Percentiles rank a stretch among this genome's conserved stretches.
Conservation (phyloP, 1,139 yeast species). For the Pichia sp. region DNA sequence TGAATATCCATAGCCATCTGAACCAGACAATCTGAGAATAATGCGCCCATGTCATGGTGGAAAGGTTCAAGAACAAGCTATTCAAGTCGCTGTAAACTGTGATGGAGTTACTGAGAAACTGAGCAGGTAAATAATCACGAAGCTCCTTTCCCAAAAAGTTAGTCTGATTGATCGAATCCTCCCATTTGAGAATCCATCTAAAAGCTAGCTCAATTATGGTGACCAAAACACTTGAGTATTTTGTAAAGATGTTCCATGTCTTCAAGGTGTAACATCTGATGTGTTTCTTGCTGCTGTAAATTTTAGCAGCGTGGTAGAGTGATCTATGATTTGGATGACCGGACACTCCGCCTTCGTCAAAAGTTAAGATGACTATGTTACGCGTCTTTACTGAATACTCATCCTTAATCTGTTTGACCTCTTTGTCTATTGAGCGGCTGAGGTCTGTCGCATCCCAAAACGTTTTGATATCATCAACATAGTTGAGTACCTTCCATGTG, state of each 20-base stretch:
- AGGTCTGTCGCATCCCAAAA: conserved; percentile 54
- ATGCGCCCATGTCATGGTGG: conserved; percentile 83
- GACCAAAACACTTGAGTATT: conserved; percentile 44
- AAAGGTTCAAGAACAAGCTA: conserved; percentile 50
- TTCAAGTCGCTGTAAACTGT: conserved; percentile 48
- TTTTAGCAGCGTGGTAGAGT: conserved; percentile 47
- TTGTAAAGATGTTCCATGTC: conserved; percentile 40
- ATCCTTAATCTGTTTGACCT: conserved; percentile 10
- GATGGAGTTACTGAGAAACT: conserved; percentile 16
- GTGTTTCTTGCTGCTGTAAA: conserved; percentile 25
- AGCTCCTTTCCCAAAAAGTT: neutral
- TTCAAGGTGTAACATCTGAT: conserved; percentile 25
- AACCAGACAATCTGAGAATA: conserved; percentile 94
- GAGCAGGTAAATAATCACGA: neutral
- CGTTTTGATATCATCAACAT: conserved; percentile 67
- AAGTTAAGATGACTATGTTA: conserved; percentile 55
- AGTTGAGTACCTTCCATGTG: conserved; percentile 43
- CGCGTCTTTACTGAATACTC: conserved; percentile 11
- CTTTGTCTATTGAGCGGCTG: conserved; percentile 17
- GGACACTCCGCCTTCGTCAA: conserved; percentile 80
- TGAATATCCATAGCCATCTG: conserved; percentile 78
- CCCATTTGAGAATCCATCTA: conserved; percentile 2
- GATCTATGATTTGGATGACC: conserved; percentile 81
- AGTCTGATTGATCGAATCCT: neutral
- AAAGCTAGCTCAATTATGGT: conserved; percentile 35